Percentiles rank a stretch among this genome's conserved stretches.
These are phyloP conservation scores for Amylostereum areolatum DNA, from an alignment of 1,284 basidiomycete species.

Conservation along the genomic window DNA sequence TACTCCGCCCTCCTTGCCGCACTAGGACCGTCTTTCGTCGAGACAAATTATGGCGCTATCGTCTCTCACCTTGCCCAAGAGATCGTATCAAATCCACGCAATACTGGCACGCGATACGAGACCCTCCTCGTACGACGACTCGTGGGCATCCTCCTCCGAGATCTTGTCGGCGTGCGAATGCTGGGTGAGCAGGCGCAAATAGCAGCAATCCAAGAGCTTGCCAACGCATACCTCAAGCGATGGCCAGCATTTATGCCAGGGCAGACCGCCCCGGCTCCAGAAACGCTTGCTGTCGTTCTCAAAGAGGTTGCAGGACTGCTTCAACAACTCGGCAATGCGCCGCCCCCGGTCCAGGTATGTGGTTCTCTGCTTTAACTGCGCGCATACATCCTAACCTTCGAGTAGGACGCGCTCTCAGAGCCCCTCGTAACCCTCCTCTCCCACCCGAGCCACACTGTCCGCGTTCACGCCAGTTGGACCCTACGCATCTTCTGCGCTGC, in stretches of 20 bases:
- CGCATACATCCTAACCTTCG: neutral
- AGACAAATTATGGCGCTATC: slow-evolving; percentile 78
- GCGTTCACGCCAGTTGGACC: slow-evolving; percentile 83
- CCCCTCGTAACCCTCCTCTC: slow-evolving; percentile 81
- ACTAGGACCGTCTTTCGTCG: slow-evolving; percentile 78
- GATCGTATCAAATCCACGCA: slow-evolving; percentile 57
- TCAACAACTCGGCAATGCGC: slow-evolving; percentile 88
- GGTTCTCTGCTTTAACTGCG: neutral
- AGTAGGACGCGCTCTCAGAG: slow-evolving; percentile 78
- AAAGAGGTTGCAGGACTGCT: slow-evolving; percentile 83
- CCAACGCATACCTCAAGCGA: slow-evolving; percentile 75
- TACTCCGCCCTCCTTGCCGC: slow-evolving; percentile 76
- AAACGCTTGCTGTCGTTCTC: slow-evolving; percentile 73
- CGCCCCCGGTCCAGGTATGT: slow-evolving; percentile 75
- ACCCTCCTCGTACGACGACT: slow-evolving; percentile 67
- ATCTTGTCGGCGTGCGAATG: slow-evolving; percentile 84
- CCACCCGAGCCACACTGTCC: slow-evolving; percentile 85
- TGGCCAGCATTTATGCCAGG: slow-evolving; percentile 94
- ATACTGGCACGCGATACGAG: slow-evolving; percentile 64
- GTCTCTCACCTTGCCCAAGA: slow-evolving; percentile 78
- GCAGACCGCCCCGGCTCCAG: slow-evolving; percentile 64
- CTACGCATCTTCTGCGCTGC: slow-evolving; percentile 88
- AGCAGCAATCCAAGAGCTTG: slow-evolving; percentile 82
- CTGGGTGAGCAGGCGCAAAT: slow-evolving; percentile 93
- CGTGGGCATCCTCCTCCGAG: slow-evolving; percentile 74